A percentile compares a stretch with the other conserved stretches of the same genome.
Conservation (phyloP, 176 grass and related monocot genomes). For the Urochloa ruziziensis region DNA sequence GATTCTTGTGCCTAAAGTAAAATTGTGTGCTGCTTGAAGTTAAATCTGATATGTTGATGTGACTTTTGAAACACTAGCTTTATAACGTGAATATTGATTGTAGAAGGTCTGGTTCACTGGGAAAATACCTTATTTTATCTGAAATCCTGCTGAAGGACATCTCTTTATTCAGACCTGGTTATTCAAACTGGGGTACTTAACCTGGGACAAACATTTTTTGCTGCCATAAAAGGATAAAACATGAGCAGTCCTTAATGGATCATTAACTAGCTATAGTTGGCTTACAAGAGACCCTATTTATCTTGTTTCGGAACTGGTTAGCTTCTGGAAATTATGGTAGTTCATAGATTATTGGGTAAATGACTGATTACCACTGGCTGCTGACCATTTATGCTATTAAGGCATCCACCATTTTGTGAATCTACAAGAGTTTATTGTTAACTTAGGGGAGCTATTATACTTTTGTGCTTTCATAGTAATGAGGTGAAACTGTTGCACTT, state of each 20-base stretch:
- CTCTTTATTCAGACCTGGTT: not conserved
- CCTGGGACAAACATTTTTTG: not conserved
- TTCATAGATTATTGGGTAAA: not conserved
- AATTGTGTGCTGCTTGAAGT: not conserved
- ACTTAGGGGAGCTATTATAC: not conserved
- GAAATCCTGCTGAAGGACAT: not conserved
- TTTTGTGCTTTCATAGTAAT: not conserved
- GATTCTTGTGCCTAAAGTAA: not conserved
- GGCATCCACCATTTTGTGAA: not conserved
- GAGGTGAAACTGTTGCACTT: not conserved
- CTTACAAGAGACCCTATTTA: not conserved
- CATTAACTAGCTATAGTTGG: not conserved
- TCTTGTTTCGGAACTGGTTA: not conserved
- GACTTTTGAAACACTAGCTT: too few species aligned
- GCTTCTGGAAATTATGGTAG: conserved; percentile 1
- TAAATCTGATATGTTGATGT: not conserved
- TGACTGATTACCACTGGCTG: not conserved
- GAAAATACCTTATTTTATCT: not conserved
- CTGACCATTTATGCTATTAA: not conserved
- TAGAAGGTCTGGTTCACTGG: not conserved
- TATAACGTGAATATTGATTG: not conserved
- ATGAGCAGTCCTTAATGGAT: too few species aligned
- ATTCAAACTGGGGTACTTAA: not conserved
- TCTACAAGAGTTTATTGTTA: not conserved
- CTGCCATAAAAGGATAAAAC: too few species aligned